Percentiles rank a stretch among this genome's conserved stretches.
Conservation (phyloP, 1,284 basidiomycete species). For the Ustilago xerochloae region DNA sequence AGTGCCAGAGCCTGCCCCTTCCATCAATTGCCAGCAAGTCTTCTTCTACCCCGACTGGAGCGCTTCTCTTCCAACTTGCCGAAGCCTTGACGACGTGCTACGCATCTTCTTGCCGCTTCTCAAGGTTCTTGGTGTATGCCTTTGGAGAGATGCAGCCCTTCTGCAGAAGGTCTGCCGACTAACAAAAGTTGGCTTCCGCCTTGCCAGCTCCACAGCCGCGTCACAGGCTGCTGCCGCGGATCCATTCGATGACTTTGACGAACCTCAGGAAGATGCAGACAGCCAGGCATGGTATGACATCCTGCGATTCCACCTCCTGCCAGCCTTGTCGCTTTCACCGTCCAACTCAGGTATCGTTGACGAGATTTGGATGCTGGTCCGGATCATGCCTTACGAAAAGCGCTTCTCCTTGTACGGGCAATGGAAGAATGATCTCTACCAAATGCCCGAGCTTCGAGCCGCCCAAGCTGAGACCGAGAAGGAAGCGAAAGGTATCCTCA, state of each 20-base stretch:
- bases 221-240: slow-evolving; percentile 9
- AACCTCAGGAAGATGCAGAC: slow-evolving; percentile 43
- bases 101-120: slow-evolving; percentile 57
- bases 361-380: slow-evolving; percentile 73
- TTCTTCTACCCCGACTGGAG: slow-evolving; percentile 64
- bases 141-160: slow-evolving; percentile 49
- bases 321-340: slow-evolving; percentile 84
- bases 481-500: slow-evolving; percentile 69
- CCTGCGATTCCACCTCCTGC: slow-evolving; percentile 83
- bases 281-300: slow-evolving; percentile 79
- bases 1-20: slow-evolving; percentile 60
- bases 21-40: slow-evolving; percentile 40
- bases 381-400: slow-evolving; percentile 79
- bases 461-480: slow-evolving; percentile 72
- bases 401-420: slow-evolving; percentile 94
- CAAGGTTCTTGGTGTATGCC: slow-evolving; percentile 55
- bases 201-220: slow-evolving; percentile 22
- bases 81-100: slow-evolving; percentile 42
- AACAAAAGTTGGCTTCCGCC: slow-evolving; percentile 42
- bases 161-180: slow-evolving; percentile 62
- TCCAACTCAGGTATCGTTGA: slow-evolving; percentile 75
- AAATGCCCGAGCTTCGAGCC: slow-evolving; percentile 69
- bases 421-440: slow-evolving; percentile 81
- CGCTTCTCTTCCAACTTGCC: slow-evolving; percentile 39
- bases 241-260: slow-evolving; percentile 20